Base-by-base conservation (phyloP, 352 stramenopile species). In the Phytophthora sansomeana region DNA sequence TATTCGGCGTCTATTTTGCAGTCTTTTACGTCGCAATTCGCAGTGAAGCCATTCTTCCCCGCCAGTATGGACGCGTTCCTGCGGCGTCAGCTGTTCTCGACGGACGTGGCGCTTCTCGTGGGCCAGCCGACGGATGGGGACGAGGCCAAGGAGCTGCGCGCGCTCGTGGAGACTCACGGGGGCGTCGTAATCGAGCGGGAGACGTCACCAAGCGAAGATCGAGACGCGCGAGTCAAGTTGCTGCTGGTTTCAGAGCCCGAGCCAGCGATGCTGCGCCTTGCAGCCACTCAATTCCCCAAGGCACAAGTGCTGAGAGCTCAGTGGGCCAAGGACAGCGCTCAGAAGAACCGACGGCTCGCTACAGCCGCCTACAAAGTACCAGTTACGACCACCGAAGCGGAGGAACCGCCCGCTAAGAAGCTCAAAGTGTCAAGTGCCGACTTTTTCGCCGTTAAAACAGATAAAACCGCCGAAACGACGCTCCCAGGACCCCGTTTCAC, bases 1-100 rank as follows among this genome's bases (percentile, higher is more conserved):
- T 24, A 24, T 24, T 24, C 21, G 21, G 21, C 21, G 21, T 24
- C 3, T 3, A 1, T 24, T 24, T 24, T 24, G 21, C n/a, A n/a
- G n/a, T n/a, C n/a, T n/a, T n/a, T n/a, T n/a, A n/a, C n/a, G n/a
- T n/a, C n/a, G n/a, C 21, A 30, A 7, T 30, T 48, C 21, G 29
- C 13, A 43, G 17, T 19, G 29, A 10, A 55, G 32, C 42, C 43
- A 49, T 46, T 42, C 43, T 36, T 2, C 43, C 4, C 16, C n/a
- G 17, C 7, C 41, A 55, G 21, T 16, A 92, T 92, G 83, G 81
- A 92, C 60, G 81, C 80, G 9, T 92, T 90, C 60, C 43, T 90
- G 3, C 66, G 75, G 55, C 81, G 69, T 10, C 69, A 56, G 51
- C 72, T 90, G 44, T 88, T 89, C 50, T 58, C 49, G 32, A 39